phyloP scores from a whole-genome alignment of 371 early-diverging fungal species.

The Syncephalastrum monosporum region DNA sequence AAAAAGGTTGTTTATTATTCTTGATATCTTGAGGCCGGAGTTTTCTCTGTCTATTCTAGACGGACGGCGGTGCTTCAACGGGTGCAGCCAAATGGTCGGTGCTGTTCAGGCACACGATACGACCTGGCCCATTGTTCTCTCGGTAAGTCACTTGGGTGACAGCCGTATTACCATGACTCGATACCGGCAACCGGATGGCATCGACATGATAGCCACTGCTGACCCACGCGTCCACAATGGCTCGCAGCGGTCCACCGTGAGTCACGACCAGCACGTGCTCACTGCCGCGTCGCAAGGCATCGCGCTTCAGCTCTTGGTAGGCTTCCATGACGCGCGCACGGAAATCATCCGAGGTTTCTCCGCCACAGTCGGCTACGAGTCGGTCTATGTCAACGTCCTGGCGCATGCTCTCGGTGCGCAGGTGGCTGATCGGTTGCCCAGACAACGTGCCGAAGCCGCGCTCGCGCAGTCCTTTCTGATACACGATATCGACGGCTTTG shows the following conservation, averaged over 20 bases:
- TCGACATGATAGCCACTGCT: slow-evolving; percentile 9
- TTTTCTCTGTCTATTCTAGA: too few species aligned
- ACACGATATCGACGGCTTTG: slow-evolving; percentile 14
- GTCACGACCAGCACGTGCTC: slow-evolving; percentile 34
- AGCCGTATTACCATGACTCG: slow-evolving; percentile 40
- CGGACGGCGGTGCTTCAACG: too few species aligned
- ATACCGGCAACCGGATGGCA: not conserved
- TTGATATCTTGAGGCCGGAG: too few species aligned
- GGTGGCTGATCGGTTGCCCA: slow-evolving; percentile 16
- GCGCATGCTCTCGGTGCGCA: slow-evolving; percentile 9
- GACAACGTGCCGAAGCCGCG: slow-evolving; percentile 33
- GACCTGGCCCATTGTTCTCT: too few species aligned
- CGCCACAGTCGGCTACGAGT: slow-evolving; percentile 16
- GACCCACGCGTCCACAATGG: slow-evolving; percentile 24
- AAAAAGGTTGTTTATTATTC: too few species aligned
- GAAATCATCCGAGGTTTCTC: slow-evolving; percentile 29
- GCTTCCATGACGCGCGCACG: slow-evolving; percentile 17
- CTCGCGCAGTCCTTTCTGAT: slow-evolving; percentile 24
- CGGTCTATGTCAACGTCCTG: slow-evolving; percentile 11
- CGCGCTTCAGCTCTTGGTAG: slow-evolving; percentile 20
- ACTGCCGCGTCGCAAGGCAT: slow-evolving; percentile 16
- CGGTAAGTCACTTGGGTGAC: slow-evolving; percentile 14
- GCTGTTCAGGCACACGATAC: too few species aligned
- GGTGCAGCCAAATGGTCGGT: too few species aligned
- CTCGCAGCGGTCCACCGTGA: slow-evolving; percentile 38